Evolutionary conservation across 1,284 basidiomycete species (phyloP).

Genomic region (Cryptococcus neoformans): DNA sequence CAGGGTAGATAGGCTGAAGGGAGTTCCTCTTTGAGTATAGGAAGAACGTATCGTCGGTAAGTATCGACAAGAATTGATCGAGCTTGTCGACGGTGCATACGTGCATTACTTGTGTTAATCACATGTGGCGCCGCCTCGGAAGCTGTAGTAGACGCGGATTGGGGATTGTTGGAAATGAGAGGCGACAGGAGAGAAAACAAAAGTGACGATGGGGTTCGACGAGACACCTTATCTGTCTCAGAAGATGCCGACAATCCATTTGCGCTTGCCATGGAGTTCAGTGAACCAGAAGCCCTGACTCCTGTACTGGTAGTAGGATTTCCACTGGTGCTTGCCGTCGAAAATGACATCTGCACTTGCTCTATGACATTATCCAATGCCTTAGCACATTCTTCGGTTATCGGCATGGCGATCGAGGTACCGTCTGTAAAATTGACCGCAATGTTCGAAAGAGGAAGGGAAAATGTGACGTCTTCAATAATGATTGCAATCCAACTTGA

Average conservation of each 20-base stretch:
- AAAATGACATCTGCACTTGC: constrained; percentile 47
- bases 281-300: constrained; percentile 2
- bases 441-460: constrained; percentile 32
- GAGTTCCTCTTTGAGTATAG: constrained; percentile 49
- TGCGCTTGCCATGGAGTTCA: not conserved
- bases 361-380: constrained; percentile 41
- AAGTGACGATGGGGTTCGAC: constrained; percentile 38
- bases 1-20: constrained; percentile 43
- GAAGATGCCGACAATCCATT: constrained; percentile 9
- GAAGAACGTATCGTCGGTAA: constrained; percentile 64
- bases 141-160: constrained; percentile 1
- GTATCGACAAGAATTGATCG: constrained; percentile 71
- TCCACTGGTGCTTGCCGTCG: constrained; percentile 3
- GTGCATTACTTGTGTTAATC: constrained; percentile 32
- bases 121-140: constrained; percentile 1
- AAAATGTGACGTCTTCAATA: constrained; percentile 49
- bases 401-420: constrained; percentile 30
- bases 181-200: constrained; percentile 46
- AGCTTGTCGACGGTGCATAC: constrained; percentile 64
- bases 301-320: constrained; percentile 21
- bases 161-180: constrained; percentile 23
- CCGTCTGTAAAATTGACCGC: constrained; percentile 47
- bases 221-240: constrained; percentile 10
- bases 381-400: constrained; percentile 26
- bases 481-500: constrained; percentile 48